Evolutionary conservation across 2,329 filamentous ascomycete species (phyloP).

Genomic region (Penicillium sp.): DNA sequence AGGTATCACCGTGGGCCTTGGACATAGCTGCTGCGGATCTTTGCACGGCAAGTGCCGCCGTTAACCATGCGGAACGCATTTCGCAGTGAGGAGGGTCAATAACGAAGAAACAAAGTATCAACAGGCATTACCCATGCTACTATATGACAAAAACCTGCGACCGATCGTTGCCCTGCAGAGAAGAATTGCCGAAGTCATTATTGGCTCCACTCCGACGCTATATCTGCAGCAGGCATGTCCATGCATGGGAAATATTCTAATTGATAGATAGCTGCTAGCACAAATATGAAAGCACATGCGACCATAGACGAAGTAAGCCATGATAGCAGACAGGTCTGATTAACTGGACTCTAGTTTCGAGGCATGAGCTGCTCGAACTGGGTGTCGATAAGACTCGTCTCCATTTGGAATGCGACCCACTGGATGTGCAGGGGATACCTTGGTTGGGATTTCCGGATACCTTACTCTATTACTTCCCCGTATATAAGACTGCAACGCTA

Average conservation of each 20-base stretch:
- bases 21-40: constrained; percentile 17
- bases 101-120: not conserved
- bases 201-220: no score
- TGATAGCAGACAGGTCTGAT: no score
- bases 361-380: constrained; percentile 3
- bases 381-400: not conserved
- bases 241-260: no score
- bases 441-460: constrained; percentile 4
- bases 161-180: not conserved
- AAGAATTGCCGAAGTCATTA: no score
- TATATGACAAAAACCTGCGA: not conserved
- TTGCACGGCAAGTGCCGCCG: constrained; percentile 11
- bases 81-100: not conserved
- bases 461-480: constrained; percentile 10
- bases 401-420: no score
- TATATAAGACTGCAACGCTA: constrained; percentile 14
- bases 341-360: no score
- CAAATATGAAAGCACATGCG: constrained; percentile 22
- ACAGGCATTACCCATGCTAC: no score
- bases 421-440: not conserved
- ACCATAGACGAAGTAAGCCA: constrained; percentile 12
- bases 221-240: not conserved
- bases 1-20: constrained; percentile 15
- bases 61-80: constrained; percentile 9
- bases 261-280: no score